Evolutionary conservation across 192 early-diverging fungal genomes (phyloP), one percentile per base, ranked within the genome.

Genomic region (Podila clonocystis): DNA sequence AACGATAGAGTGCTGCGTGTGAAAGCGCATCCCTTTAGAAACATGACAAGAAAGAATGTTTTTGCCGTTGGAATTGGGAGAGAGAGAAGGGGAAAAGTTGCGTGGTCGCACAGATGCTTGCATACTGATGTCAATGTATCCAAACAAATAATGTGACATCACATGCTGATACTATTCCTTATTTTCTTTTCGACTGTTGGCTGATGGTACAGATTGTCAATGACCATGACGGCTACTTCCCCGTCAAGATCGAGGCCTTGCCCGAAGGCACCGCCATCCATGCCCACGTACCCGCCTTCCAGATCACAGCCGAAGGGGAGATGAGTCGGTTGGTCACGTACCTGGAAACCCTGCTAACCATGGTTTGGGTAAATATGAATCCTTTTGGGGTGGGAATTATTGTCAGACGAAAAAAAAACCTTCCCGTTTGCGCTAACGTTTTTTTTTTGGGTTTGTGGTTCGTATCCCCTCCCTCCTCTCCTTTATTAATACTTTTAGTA

Each of bases 161-260:
- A n/a, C n/a, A 58, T 58, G 3, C 34, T 59, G 34, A 59, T 45
- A 13, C 22, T 7, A 31, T 33, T n/a, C n/a, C n/a, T n/a, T n/a
- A n/a, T n/a, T n/a, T n/a, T n/a, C n/a, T n/a, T n/a, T n/a, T n/a
- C n/a, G n/a, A n/a, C n/a, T n/a, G n/a, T n/a, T 33, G 33, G 33
- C 5, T 11, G 58, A 11, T 85, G 8, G 34, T 4, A 4, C 7
- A 93, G 87, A 90, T 97, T 58, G 86, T 95, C n/a, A 67, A 85
- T 22, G 93, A 94, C 67, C 89, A 95, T 82, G 75, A 91, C 67
- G 95, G 95, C 15, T 94, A 94, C 80, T 97, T 97, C 70, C 95
- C 95, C 12, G 91, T 95, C 33, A 91, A 87, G 65, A 94, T 97
- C 55, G 86, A 93, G 59, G 87, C 94, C 5, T 85, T 97, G 26